Percentiles rank a stretch among this genome's conserved stretches.
These are phyloP conservation scores for Camellia granthamiana DNA, from an alignment of 148 eudicot genomes.

Conservation along the genomic window DNA sequence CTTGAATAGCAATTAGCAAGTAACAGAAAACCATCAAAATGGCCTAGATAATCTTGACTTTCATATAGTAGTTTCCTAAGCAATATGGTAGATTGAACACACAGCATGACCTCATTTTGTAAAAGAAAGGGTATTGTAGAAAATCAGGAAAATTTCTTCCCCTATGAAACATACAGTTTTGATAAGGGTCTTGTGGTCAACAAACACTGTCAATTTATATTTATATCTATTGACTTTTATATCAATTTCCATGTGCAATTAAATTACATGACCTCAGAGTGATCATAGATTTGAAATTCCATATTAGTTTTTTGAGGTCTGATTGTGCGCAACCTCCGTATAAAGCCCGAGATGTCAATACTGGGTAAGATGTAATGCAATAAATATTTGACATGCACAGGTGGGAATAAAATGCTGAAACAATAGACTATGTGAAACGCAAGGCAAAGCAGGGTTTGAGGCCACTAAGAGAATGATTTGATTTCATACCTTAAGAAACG, in stretches of 20 bases:
- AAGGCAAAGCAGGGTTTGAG: conserved; percentile 1
- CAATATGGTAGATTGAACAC: not conserved
- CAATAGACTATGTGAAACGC: not conserved
- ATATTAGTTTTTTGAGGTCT: not conserved
- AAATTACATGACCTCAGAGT: not conserved
- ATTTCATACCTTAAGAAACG: not conserved
- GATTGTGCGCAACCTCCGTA: not conserved
- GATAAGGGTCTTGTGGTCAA: not conserved
- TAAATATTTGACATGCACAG: not conserved
- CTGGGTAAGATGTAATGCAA: not conserved
- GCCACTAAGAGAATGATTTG: conserved; percentile 4
- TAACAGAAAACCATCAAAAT: conserved; percentile 2
- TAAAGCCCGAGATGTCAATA: not conserved
- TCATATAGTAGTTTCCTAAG: not conserved
- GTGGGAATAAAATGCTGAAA: not conserved
- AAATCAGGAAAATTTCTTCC: no score
- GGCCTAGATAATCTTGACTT: not conserved
- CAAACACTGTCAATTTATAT: no score
- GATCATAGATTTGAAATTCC: not conserved
- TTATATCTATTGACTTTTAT: not conserved
- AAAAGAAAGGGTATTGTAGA: not conserved
- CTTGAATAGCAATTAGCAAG: not conserved
- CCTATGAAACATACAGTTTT: not conserved
- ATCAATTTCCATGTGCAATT: not conserved
- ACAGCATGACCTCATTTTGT: not conserved